phyloP scores from a whole-genome alignment of 768 basidiomycete species.

The Tylopilus sp. region DNA sequence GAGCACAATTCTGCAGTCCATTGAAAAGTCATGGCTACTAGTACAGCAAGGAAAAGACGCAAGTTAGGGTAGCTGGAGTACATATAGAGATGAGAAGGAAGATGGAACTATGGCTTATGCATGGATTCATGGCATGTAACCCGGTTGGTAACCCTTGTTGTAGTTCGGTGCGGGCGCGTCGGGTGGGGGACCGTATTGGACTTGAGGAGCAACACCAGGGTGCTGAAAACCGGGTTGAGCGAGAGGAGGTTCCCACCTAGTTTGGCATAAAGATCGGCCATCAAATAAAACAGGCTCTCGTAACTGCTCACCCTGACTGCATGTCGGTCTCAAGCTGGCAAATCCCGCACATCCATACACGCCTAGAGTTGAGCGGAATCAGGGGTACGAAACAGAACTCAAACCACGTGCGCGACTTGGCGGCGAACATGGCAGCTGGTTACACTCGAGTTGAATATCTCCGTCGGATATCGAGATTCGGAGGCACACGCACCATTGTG shows the following conservation, averaged over 20 bases:
- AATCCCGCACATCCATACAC: slow-evolving; percentile 68
- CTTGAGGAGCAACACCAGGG: slow-evolving; percentile 25
- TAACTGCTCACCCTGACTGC: slow-evolving; percentile 46
- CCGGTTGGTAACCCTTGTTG: slow-evolving; percentile 28
- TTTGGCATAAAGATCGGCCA: background rate
- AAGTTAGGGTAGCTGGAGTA: background rate
- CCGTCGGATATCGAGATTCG: background rate
- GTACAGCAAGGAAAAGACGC: background rate
- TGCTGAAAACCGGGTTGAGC: slow-evolving; percentile 36
- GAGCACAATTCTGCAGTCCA: background rate
- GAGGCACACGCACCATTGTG: slow-evolving; percentile 56
- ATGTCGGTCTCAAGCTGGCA: slow-evolving; percentile 62
- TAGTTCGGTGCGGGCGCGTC: slow-evolving; percentile 8
- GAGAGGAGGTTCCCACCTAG: slow-evolving; percentile 35
- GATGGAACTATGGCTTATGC: background rate
- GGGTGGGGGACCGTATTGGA: slow-evolving; percentile 8
- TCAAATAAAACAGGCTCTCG: background rate
- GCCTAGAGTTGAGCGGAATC: slow-evolving; percentile 57
- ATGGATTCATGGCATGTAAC: slow-evolving; percentile 12
- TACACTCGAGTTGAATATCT: background rate
- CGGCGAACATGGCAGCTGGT: slow-evolving; percentile 55
- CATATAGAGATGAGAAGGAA: background rate
- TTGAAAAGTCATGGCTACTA: background rate
- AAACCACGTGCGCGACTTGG: slow-evolving; percentile 70
- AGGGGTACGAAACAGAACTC: slow-evolving; percentile 74